Conservation (phyloP, 495 filamentous ascomycete species). For the Neurospora tetrasperma region DNA sequence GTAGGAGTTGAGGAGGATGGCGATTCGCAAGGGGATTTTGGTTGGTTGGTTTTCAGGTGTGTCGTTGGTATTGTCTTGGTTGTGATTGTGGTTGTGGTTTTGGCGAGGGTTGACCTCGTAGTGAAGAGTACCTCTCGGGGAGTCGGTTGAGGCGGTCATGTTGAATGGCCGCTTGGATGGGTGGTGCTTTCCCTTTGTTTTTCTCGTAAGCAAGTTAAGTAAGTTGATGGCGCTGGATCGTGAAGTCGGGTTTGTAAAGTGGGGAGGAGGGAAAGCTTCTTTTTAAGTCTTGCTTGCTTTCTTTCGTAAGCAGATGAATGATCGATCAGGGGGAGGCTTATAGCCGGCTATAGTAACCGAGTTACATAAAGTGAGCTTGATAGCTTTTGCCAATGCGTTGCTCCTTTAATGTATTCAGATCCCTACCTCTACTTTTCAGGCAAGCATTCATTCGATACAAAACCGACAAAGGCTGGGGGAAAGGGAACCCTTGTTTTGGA, state of each 20-base stretch:
- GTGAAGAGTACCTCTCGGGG: not conserved
- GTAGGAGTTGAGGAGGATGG: slow-evolving; percentile 37
- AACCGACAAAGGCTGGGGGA: not conserved
- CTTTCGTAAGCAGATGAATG: not conserved
- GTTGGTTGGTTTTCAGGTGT: not conserved
- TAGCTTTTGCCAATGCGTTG: not conserved
- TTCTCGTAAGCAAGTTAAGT: not conserved
- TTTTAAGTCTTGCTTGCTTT: not conserved
- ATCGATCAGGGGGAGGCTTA: not conserved
- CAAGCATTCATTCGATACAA: not conserved
- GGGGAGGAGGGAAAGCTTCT: not conserved
- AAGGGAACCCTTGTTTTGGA: not conserved
- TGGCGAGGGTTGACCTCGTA: not conserved
- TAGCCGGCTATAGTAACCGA: not conserved
- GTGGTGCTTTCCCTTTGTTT: not conserved
- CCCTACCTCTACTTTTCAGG: not conserved
- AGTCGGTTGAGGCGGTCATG: slow-evolving; percentile 10
- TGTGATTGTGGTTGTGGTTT: not conserved
- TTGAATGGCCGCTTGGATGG: slow-evolving; percentile 18
- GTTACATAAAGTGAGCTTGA: not conserved
- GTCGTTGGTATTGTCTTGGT: not conserved
- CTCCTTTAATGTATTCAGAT: not conserved
- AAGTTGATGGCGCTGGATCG: not conserved
- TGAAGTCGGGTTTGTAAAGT: not conserved
- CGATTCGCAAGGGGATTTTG: slow-evolving; percentile 19